These are phyloP conservation scores for Rhizopogon roseolus DNA, from an alignment of 768 basidiomycete genomes.

Conservation along the genomic window DNA sequence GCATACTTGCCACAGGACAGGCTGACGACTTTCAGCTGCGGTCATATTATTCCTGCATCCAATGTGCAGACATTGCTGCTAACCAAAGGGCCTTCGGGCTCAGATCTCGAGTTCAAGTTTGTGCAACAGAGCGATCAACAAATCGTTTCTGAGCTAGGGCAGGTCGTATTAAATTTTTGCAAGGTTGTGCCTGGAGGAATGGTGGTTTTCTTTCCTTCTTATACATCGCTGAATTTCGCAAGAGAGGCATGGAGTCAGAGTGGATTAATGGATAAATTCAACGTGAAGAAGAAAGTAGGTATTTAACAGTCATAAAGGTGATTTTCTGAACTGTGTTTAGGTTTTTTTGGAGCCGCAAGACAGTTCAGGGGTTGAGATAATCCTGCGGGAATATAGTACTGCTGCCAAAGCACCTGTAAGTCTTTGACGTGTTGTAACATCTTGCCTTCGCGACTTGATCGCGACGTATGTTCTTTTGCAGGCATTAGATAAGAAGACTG, in stretches of 20 bases:
- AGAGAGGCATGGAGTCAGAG: constrained; percentile 61
- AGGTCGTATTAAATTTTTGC: constrained; percentile 74
- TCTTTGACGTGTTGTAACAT: neutral
- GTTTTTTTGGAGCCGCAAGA: constrained; percentile 88
- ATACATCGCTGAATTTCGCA: constrained; percentile 69
- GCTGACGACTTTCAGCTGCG: constrained; percentile 82
- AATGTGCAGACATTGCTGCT: constrained; percentile 77
- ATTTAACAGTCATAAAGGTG: neutral
- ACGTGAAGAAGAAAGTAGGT: constrained; percentile 68
- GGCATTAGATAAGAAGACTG: constrained; percentile 33
- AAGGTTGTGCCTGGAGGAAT: constrained; percentile 81
- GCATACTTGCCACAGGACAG: constrained; percentile 52
- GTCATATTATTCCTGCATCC: constrained; percentile 81
- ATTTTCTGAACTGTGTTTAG: constrained; percentile 32
- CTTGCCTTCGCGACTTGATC: constrained; percentile 4
- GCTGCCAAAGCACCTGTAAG: constrained; percentile 29
- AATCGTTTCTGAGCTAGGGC: constrained; percentile 79
- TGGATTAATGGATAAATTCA: constrained; percentile 59
- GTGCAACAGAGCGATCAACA: constrained; percentile 60
- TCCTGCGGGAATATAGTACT: constrained; percentile 67
- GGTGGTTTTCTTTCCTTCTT: constrained; percentile 94
- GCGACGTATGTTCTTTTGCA: constrained; percentile 12
- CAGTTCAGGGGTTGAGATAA: constrained; percentile 62
- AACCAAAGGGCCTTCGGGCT: constrained; percentile 68
- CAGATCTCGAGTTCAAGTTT: constrained; percentile 77